Percentiles rank a stretch among this genome's conserved stretches.
Conservation (phyloP, 2,329 filamentous ascomycete species). For the Sporothrix mexicana region DNA sequence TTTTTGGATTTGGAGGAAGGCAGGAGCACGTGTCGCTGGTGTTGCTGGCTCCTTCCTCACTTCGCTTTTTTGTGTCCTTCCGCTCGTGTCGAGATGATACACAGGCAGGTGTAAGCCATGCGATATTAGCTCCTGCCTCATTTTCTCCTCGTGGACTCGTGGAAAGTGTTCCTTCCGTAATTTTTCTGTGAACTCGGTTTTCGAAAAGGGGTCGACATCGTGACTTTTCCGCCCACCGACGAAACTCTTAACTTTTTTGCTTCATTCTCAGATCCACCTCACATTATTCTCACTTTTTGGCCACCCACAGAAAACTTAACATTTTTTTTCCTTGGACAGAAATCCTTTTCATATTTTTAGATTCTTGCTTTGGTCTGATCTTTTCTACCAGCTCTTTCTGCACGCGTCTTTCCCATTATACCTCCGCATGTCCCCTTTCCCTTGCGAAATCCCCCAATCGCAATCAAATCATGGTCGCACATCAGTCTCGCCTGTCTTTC, state of each 20-base stretch:
- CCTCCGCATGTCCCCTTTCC: not conserved
- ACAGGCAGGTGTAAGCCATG: conserved; percentile 19
- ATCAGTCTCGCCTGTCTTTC: conserved; percentile 26
- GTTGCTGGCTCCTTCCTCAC: not conserved
- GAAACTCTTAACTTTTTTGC: not conserved
- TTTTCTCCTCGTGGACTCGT: conserved; percentile 19
- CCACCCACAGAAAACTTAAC: not conserved
- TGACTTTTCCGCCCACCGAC: not conserved
- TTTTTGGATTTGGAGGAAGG: not conserved
- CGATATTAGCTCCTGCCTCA: not conserved
- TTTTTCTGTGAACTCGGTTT: not conserved
- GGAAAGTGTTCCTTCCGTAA: conserved; percentile 5
- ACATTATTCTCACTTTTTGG: conserved; percentile 5
- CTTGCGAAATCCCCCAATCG: not conserved
- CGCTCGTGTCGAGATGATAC: not conserved
- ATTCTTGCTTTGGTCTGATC: conserved; percentile 2
- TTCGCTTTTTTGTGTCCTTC: not conserved
- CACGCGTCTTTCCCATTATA: not conserved
- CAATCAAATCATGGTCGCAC: conserved; percentile 29
- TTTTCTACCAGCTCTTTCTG: not conserved
- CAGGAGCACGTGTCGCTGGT: conserved; percentile 4
- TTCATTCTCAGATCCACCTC: conserved; percentile 12
- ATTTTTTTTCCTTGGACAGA: no score
- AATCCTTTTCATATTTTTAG: not conserved
- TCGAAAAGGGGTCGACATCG: not conserved